Evolutionary conservation across 495 filamentous ascomycete genomes (phyloP).

Genomic region (Neurospora discreta): DNA sequence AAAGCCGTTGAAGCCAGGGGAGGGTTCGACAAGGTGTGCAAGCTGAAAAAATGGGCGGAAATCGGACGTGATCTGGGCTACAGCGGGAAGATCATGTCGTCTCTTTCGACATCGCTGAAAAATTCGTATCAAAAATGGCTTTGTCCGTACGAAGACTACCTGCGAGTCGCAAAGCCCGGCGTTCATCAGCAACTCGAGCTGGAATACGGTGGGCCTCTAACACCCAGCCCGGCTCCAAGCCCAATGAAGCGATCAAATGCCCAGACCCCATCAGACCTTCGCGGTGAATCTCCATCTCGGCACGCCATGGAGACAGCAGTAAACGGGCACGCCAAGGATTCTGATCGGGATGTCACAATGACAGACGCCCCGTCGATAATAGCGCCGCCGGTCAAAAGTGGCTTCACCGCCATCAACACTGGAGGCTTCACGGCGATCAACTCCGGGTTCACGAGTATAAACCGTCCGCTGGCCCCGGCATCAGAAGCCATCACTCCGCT

Average conservation of each 20-base stretch:
- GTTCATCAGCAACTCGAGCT: slow-evolving; percentile 91
- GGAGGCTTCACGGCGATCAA: slow-evolving; percentile 36
- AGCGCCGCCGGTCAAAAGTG: slow-evolving; percentile 38
- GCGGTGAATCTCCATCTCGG: slow-evolving; percentile 59
- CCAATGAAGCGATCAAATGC: slow-evolving; percentile 70
- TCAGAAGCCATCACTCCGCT: slow-evolving; percentile 37
- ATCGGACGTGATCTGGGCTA: slow-evolving; percentile 96
- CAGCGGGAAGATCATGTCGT: slow-evolving; percentile 99
- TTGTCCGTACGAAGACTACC: slow-evolving; percentile 91
- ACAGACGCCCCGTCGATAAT: slow-evolving; percentile 35
- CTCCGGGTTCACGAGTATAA: slow-evolving; percentile 69
- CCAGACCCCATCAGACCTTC: slow-evolving; percentile 54
- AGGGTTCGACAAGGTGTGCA: slow-evolving; percentile 93
- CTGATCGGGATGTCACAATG: slow-evolving; percentile 42
- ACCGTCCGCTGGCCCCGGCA: slow-evolving; percentile 33
- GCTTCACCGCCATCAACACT: slow-evolving; percentile 67
- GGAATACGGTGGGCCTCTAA: slow-evolving; percentile 87
- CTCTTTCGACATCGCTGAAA: slow-evolving; percentile 95
- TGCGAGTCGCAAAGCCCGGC: slow-evolving; percentile 86
- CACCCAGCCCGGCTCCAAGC: slow-evolving; percentile 79
- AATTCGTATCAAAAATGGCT: slow-evolving; percentile 97
- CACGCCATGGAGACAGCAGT: slow-evolving; percentile 57
- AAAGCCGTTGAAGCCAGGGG: slow-evolving; percentile 91
- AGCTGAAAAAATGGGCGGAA: slow-evolving; percentile 97
- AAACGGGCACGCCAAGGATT: slow-evolving; percentile 35